Conservation (phyloP, 2,329 filamentous ascomycete species). For the Aspergillus sp. region DNA sequence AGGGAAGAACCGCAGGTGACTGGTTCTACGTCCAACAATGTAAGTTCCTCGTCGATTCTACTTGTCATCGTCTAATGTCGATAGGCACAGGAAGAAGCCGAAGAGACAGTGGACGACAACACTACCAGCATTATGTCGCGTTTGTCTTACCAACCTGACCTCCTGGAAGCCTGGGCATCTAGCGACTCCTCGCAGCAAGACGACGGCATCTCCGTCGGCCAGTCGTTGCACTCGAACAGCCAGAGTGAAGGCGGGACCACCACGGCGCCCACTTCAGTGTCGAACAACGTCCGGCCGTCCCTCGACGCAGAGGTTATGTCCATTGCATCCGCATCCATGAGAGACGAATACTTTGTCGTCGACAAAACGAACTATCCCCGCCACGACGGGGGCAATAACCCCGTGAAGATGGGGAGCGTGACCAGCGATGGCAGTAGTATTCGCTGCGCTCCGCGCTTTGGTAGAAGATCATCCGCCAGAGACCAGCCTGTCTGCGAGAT, state of each 20-base stretch:
- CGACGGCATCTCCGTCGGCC: neutral
- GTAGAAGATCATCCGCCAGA: conserved; percentile 10
- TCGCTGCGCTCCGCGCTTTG: conserved; percentile 12
- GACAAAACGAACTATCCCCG: conserved; percentile 18
- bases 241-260: conserved; percentile 8
- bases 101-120: too few species aligned
- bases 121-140: neutral
- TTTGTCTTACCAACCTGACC: neutral
- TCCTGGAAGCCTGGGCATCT: neutral
- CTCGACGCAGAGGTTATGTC: conserved; percentile 15
- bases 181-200: neutral
- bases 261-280: conserved; percentile 9
- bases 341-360: conserved; percentile 20
- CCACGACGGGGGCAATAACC: conserved; percentile 14
- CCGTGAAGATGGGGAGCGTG: conserved; percentile 12
- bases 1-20: neutral
- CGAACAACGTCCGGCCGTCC: conserved; percentile 12
- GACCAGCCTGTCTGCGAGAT: conserved; percentile 12
- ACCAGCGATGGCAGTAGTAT: conserved; percentile 12
- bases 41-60: too few species aligned
- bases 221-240: conserved; percentile 2
- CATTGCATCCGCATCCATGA: conserved; percentile 7
- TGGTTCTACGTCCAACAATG: neutral
- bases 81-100: neutral
- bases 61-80: too few species aligned